Evolutionary conservation across 2,329 filamentous ascomycete species (phyloP), one percentile per base, ranked within the genome.

Genomic region (Aspergillus hortae): DNA sequence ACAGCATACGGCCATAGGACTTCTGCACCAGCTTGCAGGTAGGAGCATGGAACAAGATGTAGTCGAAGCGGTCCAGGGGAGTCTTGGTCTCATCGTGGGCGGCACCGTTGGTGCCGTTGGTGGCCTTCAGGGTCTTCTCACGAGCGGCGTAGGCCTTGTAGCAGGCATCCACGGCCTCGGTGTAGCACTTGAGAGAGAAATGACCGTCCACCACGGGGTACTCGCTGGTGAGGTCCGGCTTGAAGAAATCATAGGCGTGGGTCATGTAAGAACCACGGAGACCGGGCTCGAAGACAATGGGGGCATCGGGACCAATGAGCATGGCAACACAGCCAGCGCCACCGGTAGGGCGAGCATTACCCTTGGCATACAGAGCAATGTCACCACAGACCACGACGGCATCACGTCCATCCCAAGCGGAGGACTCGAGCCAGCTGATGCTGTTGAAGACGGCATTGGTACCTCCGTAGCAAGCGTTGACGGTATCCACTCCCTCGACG

Each of bases 181-280:
- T 88, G 76, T 92, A 92, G 81, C 89, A 92, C 73, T 78, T 87
- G 70, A 91, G 73, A 45, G 89, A 92, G 80, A 85, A 91, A 73
- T 92, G 88, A 55, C 89, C 89, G 65, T 92, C 89, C 53, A 92
- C 89, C 67, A 89, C 86, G 58, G 89, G 89, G 77, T 92, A 92
- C 76, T 92, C 89, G 81, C 86, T 90, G 67, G 88, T 88, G 61
- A 92, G 79, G 74, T 92, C 89, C 66, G 89, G 88, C 85, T 92
- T 92, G 84, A 90, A 92, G 73, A 92, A 92, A 74, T 92, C 89
- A 74, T 92, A 94, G 64, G 86, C 86, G 76, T 92, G 89, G 72
- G 86, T 80, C 85, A 92, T 87, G 79, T 89, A 90, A 64, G 80
- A 86, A 68, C 87, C 89, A 67, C 89, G 86, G 68, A 91, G 83